Evolutionary conservation across 2,329 filamentous ascomycete species (phyloP).

Genomic region (Exophiala mesophila): DNA sequence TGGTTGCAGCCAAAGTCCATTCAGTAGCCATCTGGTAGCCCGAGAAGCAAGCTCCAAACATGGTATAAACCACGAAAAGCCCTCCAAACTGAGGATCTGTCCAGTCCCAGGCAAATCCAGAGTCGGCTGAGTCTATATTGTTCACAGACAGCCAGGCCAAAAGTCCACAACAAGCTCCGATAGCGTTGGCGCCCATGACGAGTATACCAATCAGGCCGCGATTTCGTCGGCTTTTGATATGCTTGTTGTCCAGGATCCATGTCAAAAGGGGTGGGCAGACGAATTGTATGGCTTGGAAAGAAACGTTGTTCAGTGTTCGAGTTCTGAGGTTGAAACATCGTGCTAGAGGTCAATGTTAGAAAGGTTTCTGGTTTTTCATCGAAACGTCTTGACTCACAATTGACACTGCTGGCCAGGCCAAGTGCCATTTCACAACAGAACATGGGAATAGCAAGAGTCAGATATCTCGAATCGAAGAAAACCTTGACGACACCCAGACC

Average conservation of each 20-base stretch:
- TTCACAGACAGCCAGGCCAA: constrained; percentile 17
- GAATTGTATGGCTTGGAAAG: constrained; percentile 23
- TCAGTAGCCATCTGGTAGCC: constrained; percentile 19
- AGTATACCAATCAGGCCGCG: constrained; percentile 11
- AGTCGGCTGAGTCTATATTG: constrained; percentile 11
- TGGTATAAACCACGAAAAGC: constrained; percentile 18
- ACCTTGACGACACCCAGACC: constrained; percentile 15
- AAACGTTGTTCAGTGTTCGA: constrained; percentile 21
- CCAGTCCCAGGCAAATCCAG: constrained; percentile 17
- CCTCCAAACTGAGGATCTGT: constrained; percentile 16
- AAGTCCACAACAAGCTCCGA: constrained; percentile 14
- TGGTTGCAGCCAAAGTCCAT: constrained; percentile 18
- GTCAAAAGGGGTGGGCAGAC: constrained; percentile 19
- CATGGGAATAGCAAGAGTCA: constrained; percentile 17
- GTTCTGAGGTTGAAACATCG: constrained; percentile 25
- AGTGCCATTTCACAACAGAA: constrained; percentile 23
- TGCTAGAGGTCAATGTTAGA: too few species aligned
- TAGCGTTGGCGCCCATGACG: constrained; percentile 13
- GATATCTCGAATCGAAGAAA: constrained; percentile 15
- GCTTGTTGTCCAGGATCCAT: constrained; percentile 29
- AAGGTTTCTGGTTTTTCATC: too few species aligned
- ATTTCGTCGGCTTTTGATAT: not conserved
- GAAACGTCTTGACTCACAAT: too few species aligned
- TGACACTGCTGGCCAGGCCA: not conserved
- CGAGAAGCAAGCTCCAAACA: constrained; percentile 15